phyloP scores from a whole-genome alignment of 2,329 filamentous ascomycete species.

The Pseudogymnoascus sp. region DNA sequence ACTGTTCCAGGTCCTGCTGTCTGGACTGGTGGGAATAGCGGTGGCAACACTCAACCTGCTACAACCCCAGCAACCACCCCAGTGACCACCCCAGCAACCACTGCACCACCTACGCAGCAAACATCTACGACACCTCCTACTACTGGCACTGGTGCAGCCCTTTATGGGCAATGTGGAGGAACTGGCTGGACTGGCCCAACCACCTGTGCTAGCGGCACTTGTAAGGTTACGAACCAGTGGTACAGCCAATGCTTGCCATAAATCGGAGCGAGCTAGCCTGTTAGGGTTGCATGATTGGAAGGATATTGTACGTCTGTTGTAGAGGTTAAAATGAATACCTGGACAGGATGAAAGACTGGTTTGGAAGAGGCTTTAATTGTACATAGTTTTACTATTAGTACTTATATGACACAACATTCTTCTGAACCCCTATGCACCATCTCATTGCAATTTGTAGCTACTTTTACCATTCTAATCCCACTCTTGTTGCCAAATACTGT shows the following conservation, averaged over 20 bases:
- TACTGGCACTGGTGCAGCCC: neutral
- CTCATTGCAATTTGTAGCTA: neutral
- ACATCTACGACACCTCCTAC: neutral
- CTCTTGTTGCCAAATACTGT: neutral
- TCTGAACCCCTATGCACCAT: neutral
- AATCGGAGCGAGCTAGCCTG: neutral
- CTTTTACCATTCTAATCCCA: neutral
- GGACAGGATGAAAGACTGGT: neutral
- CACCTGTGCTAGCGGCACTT: constrained; percentile 16
- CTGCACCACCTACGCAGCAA: neutral
- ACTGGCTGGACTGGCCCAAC: constrained; percentile 17
- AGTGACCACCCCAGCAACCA: neutral
- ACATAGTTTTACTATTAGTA: neutral
- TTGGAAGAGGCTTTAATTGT: neutral
- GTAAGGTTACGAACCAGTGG: constrained; percentile 15
- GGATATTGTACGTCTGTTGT: neutral
- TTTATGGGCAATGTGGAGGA: constrained; percentile 21
- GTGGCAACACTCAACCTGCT: constrained; percentile 6
- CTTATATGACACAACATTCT: neutral
- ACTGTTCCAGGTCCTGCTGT: constrained; percentile 25
- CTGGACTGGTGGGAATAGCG: constrained; percentile 17
- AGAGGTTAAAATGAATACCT: neutral
- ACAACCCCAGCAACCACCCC: neutral
- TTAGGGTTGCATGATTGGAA: neutral
- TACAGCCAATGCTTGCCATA: constrained; percentile 15